Conservation (phyloP, 352 stramenopile species). For the Phytophthora crassamura region DNA sequence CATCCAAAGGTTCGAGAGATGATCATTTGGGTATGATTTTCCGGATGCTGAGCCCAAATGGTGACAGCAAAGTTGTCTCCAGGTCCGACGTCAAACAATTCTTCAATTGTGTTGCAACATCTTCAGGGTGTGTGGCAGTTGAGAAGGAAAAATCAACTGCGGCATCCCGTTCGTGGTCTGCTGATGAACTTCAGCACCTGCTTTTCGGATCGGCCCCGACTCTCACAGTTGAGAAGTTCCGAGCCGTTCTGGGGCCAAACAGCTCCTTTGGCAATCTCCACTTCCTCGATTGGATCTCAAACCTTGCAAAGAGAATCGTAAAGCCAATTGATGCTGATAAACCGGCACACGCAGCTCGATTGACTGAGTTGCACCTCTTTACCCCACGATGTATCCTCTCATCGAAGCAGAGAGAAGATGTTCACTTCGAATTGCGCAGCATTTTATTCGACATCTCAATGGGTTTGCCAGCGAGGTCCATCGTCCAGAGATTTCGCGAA, state of each 20-base stretch:
- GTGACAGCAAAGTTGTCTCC: background rate
- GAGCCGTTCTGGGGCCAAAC: conserved; percentile 1
- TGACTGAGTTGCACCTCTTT: background rate
- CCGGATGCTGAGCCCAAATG: conserved; percentile 36
- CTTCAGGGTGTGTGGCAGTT: conserved; percentile 8
- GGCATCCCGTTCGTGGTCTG: conserved; percentile 3
- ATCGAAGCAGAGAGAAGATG: conserved; percentile 1
- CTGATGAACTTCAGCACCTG: background rate
- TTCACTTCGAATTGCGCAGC: conserved; percentile 12
- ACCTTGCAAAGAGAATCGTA: conserved; percentile 24
- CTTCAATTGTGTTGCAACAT: conserved; percentile 8
- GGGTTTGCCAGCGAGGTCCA: background rate
- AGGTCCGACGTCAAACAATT: conserved; percentile 4
- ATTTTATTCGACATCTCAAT: conserved; percentile 10
- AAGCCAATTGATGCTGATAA: background rate
- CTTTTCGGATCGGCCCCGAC: conserved; percentile 4
- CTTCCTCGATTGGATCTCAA: conserved; percentile 51
- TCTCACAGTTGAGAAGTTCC: conserved; percentile 11
- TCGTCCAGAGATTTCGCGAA: conserved; percentile 9
- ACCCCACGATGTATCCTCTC: background rate
- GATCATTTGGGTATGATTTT: conserved; percentile 57
- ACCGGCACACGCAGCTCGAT: background rate
- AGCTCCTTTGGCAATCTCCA: conserved; percentile 8
- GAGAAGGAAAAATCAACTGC: conserved; percentile 1
- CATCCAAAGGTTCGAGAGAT: conserved; percentile 44